Evolutionary conservation across 1,139 yeast species (phyloP).

Genomic region (Hanseniaspora sp.): DNA sequence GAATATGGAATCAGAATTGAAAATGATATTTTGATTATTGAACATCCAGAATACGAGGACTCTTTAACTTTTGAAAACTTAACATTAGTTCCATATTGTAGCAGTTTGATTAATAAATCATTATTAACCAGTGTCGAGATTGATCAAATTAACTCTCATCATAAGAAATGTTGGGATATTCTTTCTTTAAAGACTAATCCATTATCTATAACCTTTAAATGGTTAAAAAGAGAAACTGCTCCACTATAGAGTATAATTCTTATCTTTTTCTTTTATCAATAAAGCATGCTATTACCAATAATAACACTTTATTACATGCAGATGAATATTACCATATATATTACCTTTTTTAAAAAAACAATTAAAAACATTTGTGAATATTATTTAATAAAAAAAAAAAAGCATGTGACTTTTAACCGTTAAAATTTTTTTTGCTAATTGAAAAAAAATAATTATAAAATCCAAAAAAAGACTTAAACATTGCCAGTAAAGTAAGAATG

Average conservation of each 20-base stretch:
- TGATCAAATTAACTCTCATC: conserved; percentile 59
- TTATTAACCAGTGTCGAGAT: conserved; percentile 53
- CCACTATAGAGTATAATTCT: conserved; percentile 27
- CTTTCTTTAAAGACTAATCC: conserved; percentile 41
- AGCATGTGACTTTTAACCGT: too few species aligned
- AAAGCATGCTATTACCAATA: too few species aligned
- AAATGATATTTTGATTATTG: conserved; percentile 54
- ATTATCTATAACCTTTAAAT: conserved; percentile 45
- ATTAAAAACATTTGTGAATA: too few species aligned
- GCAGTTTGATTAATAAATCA: conserved; percentile 48
- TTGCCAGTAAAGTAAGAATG: too few species aligned
- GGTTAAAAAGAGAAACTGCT: conserved; percentile 68
- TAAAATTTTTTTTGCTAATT: too few species aligned
- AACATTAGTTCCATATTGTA: conserved; percentile 82
- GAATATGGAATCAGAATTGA: conserved; percentile 91
- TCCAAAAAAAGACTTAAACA: too few species aligned
- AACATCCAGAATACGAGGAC: conserved; percentile 37
- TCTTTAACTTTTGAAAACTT: conserved; percentile 74
- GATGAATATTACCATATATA: too few species aligned
- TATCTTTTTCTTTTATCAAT: too few species aligned
- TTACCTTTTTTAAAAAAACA: too few species aligned
- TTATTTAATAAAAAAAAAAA: too few species aligned
- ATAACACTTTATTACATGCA: too few species aligned
- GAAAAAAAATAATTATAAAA: too few species aligned
- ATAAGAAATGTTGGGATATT: conserved; percentile 47